Evolutionary conservation across 345 rosid species (phyloP), one percentile per base, ranked within the genome.

Genomic region (Hibiscus syriacus): DNA sequence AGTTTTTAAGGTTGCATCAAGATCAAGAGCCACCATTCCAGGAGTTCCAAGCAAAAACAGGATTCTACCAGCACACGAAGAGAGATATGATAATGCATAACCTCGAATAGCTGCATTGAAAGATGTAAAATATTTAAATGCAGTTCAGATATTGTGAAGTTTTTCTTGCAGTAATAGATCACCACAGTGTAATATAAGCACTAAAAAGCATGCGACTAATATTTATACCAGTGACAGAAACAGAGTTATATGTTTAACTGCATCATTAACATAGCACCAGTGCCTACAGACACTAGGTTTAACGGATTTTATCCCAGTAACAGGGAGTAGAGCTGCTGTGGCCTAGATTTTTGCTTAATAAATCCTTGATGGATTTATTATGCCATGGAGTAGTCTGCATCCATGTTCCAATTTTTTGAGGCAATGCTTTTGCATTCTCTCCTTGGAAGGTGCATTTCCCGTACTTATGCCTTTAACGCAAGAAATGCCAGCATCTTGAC

Each of bases 11-110:
- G 85, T 82, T 59, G 93, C 72, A 73, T 92, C 96, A 72, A 89
- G 84, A 73, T 92, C 99, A 79, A 94, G 97, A 72, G 99, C 99
- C 83, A 92, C 96, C 81, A 94, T 92, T 79, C 98, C 98, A 23
- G 99, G 97, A 82, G 97, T 82, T 60, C 90, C 89, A 77, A 94
- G 82, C 80, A 94, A 78, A 81, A 89, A 92, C 36, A 92, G 92
- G 70, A 94, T 85, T 84, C 98, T 83, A 77, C 95, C 96, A 78
- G 98, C 98, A 76, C 97, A 86, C 45, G 98, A 92, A 77, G 99
- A 94, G 74, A 94, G 98, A 87, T 85, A 94, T 63, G 99, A 94
- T 74, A 92, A 82, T 60, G 97, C 99, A 83, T 92, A 94, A 59
- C 97, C 99, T 73, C 98, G 87, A 75, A 89, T 86, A 66, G 99